These are phyloP conservation scores for Tagetes patula DNA, from an alignment of 129 eudicot genomes.

Conservation along the genomic window DNA sequence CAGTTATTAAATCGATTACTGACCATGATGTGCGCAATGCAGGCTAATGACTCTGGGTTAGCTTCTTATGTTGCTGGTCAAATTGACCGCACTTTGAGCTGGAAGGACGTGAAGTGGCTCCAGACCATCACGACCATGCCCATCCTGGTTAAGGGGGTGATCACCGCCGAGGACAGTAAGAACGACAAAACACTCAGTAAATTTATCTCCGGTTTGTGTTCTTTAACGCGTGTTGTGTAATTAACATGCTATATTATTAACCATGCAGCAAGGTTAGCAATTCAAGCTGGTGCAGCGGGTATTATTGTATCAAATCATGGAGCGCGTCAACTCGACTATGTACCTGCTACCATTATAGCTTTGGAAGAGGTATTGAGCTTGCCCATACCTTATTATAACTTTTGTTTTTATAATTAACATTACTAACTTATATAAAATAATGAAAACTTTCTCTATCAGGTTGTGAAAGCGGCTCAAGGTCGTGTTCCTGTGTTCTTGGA, in stretches of 20 bases:
- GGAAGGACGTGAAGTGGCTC: constrained; percentile 98
- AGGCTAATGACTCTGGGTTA: constrained; percentile 91
- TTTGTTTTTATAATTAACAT: too few relatives aligned
- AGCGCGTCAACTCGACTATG: constrained; percentile 97
- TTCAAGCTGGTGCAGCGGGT: constrained; percentile 93
- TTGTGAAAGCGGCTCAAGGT: constrained; percentile 94
- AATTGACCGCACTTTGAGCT: constrained; percentile 92
- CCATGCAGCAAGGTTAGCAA: constrained; percentile 79
- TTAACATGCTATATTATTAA: constrained; percentile 12
- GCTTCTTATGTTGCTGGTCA: constrained; percentile 94
- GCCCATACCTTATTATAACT: background rate
- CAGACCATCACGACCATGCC: constrained; percentile 87
- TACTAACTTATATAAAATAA: background rate
- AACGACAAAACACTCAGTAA: background rate
- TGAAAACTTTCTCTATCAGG: constrained; percentile 34
- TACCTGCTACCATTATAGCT: constrained; percentile 88
- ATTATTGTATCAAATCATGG: constrained; percentile 96
- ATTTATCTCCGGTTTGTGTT: background rate
- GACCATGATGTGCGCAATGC: constrained; percentile 26
- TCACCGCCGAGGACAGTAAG: constrained; percentile 97
- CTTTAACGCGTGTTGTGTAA: background rate
- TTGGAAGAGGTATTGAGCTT: constrained; percentile 75
- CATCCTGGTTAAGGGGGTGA: constrained; percentile 87
- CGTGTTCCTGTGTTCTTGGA: constrained; percentile 92
- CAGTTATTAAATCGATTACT: background rate